Evolutionary conservation across 768 basidiomycete species (phyloP).

Genomic region (Pulveroboletus ravenelii): DNA sequence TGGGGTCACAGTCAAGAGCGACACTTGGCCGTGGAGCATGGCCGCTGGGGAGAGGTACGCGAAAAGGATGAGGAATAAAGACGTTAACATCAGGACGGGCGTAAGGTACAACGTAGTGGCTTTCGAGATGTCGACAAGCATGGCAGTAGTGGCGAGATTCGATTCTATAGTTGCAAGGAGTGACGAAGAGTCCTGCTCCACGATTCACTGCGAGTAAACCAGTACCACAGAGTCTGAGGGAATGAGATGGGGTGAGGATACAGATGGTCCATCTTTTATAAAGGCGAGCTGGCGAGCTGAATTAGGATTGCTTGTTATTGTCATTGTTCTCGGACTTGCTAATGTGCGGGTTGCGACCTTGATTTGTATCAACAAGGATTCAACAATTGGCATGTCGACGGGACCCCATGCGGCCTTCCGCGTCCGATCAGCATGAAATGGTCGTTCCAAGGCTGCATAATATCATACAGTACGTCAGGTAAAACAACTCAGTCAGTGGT

Average conservation of each 20-base stretch:
- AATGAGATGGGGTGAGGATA: background rate
- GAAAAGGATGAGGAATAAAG: slow-evolving; percentile 61
- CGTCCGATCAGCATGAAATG: background rate
- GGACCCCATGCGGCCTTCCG: background rate
- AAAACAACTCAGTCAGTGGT: slow-evolving; percentile 26
- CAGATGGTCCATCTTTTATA: slow-evolving; percentile 17
- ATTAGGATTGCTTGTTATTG: slow-evolving; percentile 15
- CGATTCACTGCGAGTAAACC: slow-evolving; percentile 17
- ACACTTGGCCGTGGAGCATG: slow-evolving; percentile 56
- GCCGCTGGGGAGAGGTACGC: slow-evolving; percentile 63
- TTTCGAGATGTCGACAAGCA: slow-evolving; percentile 72
- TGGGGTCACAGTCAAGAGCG: slow-evolving; percentile 61
- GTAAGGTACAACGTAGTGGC: slow-evolving; percentile 63
- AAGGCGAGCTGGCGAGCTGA: background rate
- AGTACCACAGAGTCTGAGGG: slow-evolving; percentile 15
- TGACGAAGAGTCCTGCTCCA: slow-evolving; percentile 22
- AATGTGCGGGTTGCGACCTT: too few species aligned
- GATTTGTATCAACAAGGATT: slow-evolving; percentile 2
- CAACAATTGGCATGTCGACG: slow-evolving; percentile 5
- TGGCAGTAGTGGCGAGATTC: slow-evolving; percentile 23
- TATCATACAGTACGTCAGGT: slow-evolving; percentile 27
- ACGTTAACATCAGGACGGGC: slow-evolving; percentile 60
- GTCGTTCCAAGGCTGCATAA: slow-evolving; percentile 6
- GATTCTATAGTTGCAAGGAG: background rate
- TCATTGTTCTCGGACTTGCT: slow-evolving; percentile 16